phyloP scores from a whole-genome alignment of 176 grass and related monocot species.

The Raddia guianensis region DNA sequence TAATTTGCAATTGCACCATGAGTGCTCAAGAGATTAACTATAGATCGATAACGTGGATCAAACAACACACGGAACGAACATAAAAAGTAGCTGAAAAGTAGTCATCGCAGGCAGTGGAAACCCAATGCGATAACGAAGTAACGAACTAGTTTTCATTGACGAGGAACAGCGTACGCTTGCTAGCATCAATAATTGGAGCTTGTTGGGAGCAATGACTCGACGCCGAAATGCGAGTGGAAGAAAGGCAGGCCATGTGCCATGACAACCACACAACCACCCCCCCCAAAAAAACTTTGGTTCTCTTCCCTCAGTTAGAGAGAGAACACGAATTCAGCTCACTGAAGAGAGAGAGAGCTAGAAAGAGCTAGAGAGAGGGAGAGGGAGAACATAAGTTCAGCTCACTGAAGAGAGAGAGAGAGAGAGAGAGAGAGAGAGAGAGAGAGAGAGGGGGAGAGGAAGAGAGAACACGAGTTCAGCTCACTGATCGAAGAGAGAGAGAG shows the following conservation, averaged over 20 bases:
- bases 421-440: neutral
- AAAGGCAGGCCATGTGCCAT: slow-evolving; percentile 55
- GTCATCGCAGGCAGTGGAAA: neutral
- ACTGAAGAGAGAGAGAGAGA: slow-evolving; percentile 4
- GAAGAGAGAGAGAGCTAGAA: neutral
- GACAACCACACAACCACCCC: slow-evolving; percentile 42
- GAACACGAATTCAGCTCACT: too few species aligned
- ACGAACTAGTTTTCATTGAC: slow-evolving; percentile 6
- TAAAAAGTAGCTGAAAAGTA: too few species aligned
- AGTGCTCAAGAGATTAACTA: neutral
- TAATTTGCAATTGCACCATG: neutral
- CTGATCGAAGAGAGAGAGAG: neutral
- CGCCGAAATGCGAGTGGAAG: neutral
- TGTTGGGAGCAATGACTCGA: slow-evolving; percentile 41
- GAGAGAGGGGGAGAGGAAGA: neutral
- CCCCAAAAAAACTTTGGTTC: neutral
- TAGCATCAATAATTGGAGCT: slow-evolving; percentile 47
- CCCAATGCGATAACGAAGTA: neutral
- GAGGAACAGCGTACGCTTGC: slow-evolving; percentile 11
- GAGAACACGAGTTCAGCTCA: too few species aligned
- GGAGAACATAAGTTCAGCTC: slow-evolving; percentile 12
- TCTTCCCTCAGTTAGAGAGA: slow-evolving; percentile 1
- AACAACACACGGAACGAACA: too few species aligned
- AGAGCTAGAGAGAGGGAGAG: neutral
- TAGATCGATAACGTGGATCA: neutral